These are phyloP conservation scores for Hypoxylon sp. DNA, from an alignment of 2,329 filamentous ascomycete species.

Conservation along the genomic window DNA sequence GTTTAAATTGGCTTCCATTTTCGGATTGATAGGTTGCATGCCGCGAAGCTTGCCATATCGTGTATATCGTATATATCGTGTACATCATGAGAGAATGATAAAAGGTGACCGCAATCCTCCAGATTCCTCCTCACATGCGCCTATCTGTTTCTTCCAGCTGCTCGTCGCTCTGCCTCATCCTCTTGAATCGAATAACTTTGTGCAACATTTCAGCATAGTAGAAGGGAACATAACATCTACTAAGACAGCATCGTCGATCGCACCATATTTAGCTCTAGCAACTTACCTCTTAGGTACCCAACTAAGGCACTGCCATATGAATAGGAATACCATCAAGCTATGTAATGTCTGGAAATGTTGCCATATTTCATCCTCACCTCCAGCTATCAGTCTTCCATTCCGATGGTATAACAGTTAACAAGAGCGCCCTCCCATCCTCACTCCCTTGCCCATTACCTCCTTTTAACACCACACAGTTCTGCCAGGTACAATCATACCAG, in stretches of 20 bases:
- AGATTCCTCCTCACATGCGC: not conserved
- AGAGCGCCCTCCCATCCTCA: constrained; percentile 10
- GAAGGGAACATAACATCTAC: not conserved
- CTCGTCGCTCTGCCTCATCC: not conserved
- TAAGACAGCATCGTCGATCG: constrained; percentile 24
- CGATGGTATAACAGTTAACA: constrained; percentile 12
- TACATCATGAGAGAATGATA: constrained; percentile 3
- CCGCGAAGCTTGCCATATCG: constrained; percentile 21
- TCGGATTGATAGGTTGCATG: constrained; percentile 21
- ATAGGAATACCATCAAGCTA: constrained; percentile 31
- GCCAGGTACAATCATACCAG: constrained; percentile 9
- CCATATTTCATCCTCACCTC: constrained; percentile 10
- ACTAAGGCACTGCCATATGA: constrained; percentile 3
- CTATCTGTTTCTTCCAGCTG: not conserved
- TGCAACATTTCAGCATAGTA: not conserved
- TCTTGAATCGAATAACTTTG: not conserved
- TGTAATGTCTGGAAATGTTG: constrained; percentile 31
- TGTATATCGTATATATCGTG: too few relatives aligned
- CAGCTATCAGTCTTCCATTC: constrained; percentile 14
- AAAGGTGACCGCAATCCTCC: constrained; percentile 1
- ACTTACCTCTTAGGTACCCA: constrained; percentile 3
- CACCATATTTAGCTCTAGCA: constrained; percentile 5
- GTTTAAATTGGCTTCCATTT: constrained; percentile 43
- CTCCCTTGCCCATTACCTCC: not conserved
- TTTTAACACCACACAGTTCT: constrained; percentile 9